phyloP scores from a whole-genome alignment of 139 green algal genomes.

The Tetraselmis striata region DNA sequence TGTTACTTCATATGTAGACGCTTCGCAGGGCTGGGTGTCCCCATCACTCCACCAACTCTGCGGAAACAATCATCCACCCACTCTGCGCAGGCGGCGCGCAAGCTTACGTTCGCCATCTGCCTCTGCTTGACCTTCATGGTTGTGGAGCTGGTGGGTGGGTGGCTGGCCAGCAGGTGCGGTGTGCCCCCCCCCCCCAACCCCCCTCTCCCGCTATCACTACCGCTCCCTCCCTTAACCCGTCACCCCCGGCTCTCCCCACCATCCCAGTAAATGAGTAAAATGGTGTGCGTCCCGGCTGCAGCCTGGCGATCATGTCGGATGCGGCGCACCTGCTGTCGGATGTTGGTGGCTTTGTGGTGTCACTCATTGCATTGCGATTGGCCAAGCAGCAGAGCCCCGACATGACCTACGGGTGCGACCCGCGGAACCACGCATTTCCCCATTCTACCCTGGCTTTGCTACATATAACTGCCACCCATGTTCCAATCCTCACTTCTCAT shows the following conservation, averaged over 20 bases:
- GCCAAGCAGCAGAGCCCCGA: neutral
- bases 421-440: too few species aligned
- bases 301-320: conserved; percentile 90
- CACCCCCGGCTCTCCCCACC: too few species aligned
- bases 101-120: conserved; percentile 32
- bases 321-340: conserved; percentile 93
- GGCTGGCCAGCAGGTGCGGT: conserved; percentile 33
- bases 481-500: neutral
- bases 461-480: too few species aligned
- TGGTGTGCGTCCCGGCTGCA: conserved; percentile 22
- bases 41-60: too few species aligned
- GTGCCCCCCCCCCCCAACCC: neutral
- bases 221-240: neutral
- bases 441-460: too few species aligned
- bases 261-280: neutral
- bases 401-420: neutral
- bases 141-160: conserved; percentile 37
- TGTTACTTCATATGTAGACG: neutral
- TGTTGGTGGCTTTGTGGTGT: conserved; percentile 73
- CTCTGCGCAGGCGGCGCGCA: conserved; percentile 25
- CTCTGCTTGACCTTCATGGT: conserved; percentile 49
- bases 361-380: conserved; percentile 55
- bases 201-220: neutral
- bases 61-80: too few species aligned
- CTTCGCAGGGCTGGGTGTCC: neutral